A percentile compares a stretch with the other conserved stretches of the same genome.
Evolutionary conservation across 225 moss, liverwort and hornwort genomes (phyloP).

Genomic region (Physcomitrium patens): DNA sequence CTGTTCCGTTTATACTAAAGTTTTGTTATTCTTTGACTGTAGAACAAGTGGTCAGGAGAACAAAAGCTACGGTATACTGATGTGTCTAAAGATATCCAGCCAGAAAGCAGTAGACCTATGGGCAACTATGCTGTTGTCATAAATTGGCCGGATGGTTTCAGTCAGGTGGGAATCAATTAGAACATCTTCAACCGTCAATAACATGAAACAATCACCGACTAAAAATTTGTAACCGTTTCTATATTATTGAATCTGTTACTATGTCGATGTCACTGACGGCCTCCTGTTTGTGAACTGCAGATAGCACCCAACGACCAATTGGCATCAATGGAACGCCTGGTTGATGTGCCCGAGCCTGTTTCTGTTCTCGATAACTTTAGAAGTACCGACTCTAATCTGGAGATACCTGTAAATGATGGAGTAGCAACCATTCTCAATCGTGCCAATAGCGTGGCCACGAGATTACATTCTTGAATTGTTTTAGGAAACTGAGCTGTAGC

Average conservation of each 20-base stretch:
- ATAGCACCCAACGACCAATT: slow-evolving; percentile 91
- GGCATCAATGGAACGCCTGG: slow-evolving; percentile 78
- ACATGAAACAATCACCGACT: too few relatives aligned
- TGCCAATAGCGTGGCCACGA: slow-evolving; percentile 50
- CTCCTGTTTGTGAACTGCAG: slow-evolving; percentile 43
- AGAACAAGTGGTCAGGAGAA: slow-evolving; percentile 99
- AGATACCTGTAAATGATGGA: slow-evolving; percentile 40
- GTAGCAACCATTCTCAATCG: slow-evolving; percentile 56
- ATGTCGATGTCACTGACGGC: slow-evolving; percentile 4
- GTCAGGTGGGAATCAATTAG: slow-evolving; percentile 33
- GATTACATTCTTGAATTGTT: slow-evolving; percentile 32
- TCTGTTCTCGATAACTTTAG: slow-evolving; percentile 13
- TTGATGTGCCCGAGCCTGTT: slow-evolving; percentile 67
- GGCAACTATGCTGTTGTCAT: slow-evolving; percentile 97
- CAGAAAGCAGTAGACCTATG: slow-evolving; percentile 93
- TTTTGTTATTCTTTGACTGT: slow-evolving; percentile 25
- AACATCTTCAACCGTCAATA: neutral
- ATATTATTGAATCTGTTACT: neutral
- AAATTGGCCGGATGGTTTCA: slow-evolving; percentile 88
- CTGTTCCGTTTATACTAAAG: neutral
- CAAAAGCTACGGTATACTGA: slow-evolving; percentile 75
- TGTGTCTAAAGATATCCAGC: slow-evolving; percentile 77
- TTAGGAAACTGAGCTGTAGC: slow-evolving; percentile 32
- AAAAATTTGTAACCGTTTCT: neutral
- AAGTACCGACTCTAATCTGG: slow-evolving; percentile 12